Base-by-base conservation (phyloP, 495 filamentous ascomycete genomes). In the Aspergillus funiculosus region DNA sequence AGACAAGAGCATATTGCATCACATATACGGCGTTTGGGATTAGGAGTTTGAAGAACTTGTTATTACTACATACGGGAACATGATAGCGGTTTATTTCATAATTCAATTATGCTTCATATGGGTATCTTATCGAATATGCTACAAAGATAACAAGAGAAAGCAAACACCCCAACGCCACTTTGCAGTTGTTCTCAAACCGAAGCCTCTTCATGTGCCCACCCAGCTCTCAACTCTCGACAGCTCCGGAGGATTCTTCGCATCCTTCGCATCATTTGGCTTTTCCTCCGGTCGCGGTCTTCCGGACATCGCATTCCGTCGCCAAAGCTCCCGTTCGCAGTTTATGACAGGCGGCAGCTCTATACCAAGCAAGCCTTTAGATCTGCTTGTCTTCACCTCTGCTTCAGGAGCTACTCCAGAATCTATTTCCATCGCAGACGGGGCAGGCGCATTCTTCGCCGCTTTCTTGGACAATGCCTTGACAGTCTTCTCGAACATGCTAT, bases 401-500 rank as follows among this genome's bases (percentile, higher is more conserved):
- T 65, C 64, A 0, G 49, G 36, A 4, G 42, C 43, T 0, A 48
- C 49, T 2, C 57, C 60, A n/a, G 49, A 58, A 37, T 69, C 66
- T 14, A 67, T 57, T 11, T 70, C 67, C 61, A 67, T 62, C 2
- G 60, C 54, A 5, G 49, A 34, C 2, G 46, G 4, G 7, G 28
- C 53, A n/a, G 35, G 21, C 14, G 20, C 36, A 5, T 50, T 35
- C 29, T 67, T 68, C 6, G 52, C 45, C 24, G 54, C 35, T 46
- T 63, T 69, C 54, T 69, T 71, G 31, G 57, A 54, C 6, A 73
- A 14, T 0, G 49, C 61, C 43, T 66, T 67, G 26, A 69, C 48
- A 8, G 71, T 74, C 57, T 68, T 72, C 50, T 74, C 71, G 38
- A 74, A 74, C 71, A 74, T 74, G 20, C 60, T 67, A 21, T 74